Evolutionary conservation across 805 yeast genomes (phyloP).

Genomic region (Ogataea sp.): DNA sequence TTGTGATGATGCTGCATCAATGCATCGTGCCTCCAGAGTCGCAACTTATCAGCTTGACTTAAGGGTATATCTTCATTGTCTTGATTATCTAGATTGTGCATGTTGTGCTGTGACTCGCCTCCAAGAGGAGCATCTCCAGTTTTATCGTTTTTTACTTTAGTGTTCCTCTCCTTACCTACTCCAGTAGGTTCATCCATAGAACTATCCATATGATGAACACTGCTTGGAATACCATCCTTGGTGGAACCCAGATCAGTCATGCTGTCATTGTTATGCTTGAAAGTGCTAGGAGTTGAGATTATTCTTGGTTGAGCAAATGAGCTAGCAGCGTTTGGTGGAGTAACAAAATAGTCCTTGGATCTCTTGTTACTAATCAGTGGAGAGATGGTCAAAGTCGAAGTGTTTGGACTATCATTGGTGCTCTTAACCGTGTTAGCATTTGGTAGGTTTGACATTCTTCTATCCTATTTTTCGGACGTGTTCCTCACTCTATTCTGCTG

Average conservation of each 20-base stretch:
- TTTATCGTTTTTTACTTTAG: too few species aligned
- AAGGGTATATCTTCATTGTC: constrained; percentile 30
- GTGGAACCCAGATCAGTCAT: too few species aligned
- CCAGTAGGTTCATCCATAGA: too few species aligned
- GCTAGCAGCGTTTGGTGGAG: constrained; percentile 22
- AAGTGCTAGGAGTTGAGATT: not conserved
- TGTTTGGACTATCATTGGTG: constrained; percentile 44
- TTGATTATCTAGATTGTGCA: not conserved
- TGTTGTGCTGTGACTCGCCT: too few species aligned
- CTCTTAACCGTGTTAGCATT: too few species aligned
- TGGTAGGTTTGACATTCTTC: too few species aligned
- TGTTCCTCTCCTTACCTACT: too few species aligned
- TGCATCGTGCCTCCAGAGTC: constrained; percentile 93
- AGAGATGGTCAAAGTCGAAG: constrained; percentile 66
- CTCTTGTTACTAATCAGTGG: constrained; percentile 42
- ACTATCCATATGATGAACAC: too few species aligned
- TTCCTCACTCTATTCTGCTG: too few species aligned
- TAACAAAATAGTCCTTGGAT: constrained; percentile 25
- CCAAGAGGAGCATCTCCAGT: too few species aligned
- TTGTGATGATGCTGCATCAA: constrained; percentile 82
- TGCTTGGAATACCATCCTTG: too few species aligned
- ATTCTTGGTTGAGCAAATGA: constrained; percentile 5
- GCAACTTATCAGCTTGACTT: constrained; percentile 75
- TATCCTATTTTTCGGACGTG: too few species aligned
- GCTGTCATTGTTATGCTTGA: not conserved